phyloP scores from a whole-genome alignment of 371 early-diverging fungal species.

The Mortierella sp. region DNA sequence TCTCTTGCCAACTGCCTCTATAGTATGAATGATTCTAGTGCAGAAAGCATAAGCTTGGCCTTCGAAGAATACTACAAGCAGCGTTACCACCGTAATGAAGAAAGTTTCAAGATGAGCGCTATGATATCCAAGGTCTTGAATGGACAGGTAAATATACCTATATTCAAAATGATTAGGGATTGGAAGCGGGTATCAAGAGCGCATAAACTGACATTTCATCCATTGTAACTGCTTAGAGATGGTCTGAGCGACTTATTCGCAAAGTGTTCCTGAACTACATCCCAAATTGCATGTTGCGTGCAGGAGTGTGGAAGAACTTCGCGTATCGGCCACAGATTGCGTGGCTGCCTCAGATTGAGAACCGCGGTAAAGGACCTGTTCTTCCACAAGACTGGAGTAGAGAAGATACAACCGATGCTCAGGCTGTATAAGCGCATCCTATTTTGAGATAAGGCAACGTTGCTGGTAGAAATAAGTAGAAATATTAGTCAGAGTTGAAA shows the following conservation, averaged over 20 bases:
- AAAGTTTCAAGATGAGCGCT: not conserved
- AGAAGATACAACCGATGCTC: not conserved
- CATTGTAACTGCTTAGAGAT: not conserved
- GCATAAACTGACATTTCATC: not conserved
- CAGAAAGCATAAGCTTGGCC: conserved; percentile 4
- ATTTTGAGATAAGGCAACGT: no score
- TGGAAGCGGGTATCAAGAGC: no score
- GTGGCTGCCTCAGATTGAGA: conserved; percentile 7
- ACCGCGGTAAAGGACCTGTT: conserved; percentile 9
- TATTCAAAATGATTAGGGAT: no score
- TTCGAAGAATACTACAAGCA: conserved; percentile 9
- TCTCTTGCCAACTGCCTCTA: conserved; percentile 17
- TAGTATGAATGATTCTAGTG: not conserved
- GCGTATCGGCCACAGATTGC: conserved; percentile 9
- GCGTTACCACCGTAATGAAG: conserved; percentile 2
- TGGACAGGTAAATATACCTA: conserved; percentile 25
- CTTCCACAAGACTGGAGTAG: not conserved
- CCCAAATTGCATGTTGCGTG: not conserved
- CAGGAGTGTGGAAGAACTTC: not conserved
- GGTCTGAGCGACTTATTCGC: conserved; percentile 1
- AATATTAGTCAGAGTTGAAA: no score
- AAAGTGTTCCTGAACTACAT: conserved; percentile 1
- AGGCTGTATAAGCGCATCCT: no score
- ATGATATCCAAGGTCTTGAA: not conserved
- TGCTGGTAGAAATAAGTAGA: no score